A percentile compares a stretch with the other conserved stretches of the same genome.
Evolutionary conservation across 371 early-diverging fungal species (phyloP).

Genomic region (Globomyces sp.): DNA sequence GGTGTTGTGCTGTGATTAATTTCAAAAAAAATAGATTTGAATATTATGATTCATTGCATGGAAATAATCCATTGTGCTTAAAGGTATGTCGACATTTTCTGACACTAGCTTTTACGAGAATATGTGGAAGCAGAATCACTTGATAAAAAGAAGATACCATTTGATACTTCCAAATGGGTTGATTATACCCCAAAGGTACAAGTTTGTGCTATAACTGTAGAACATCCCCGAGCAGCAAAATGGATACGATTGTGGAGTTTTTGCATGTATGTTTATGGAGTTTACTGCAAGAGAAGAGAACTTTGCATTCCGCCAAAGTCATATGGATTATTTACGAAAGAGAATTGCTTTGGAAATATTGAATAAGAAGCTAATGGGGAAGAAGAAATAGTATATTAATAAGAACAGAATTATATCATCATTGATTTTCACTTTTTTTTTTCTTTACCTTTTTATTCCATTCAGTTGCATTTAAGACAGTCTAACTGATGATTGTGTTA

Average conservation of each 20-base stretch:
- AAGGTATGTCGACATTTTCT: constrained; percentile 28
- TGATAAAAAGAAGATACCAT: constrained; percentile 64
- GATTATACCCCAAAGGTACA: constrained; percentile 59
- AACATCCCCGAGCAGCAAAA: constrained; percentile 84
- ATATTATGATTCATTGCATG: constrained; percentile 86
- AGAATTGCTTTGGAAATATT: constrained; percentile 76
- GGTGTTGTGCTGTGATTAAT: constrained; percentile 82
- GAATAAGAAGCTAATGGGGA: constrained; percentile 26
- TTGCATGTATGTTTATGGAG: constrained; percentile 89
- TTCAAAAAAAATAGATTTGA: constrained; percentile 64
- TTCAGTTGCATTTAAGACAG: too few relatives aligned
- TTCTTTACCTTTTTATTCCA: too few relatives aligned
- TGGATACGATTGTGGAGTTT: constrained; percentile 97
- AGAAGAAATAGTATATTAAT: too few relatives aligned
- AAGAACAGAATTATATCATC: too few relatives aligned
- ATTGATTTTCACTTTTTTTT: too few relatives aligned
- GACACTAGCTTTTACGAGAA: constrained; percentile 49
- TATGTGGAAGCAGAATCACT: constrained; percentile 73
- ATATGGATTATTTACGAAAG: constrained; percentile 70
- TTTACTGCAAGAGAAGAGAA: constrained; percentile 53
- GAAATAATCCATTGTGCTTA: constrained; percentile 55
- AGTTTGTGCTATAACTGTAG: constrained; percentile 27
- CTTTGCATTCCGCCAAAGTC: constrained; percentile 72
- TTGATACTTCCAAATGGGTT: constrained; percentile 71
- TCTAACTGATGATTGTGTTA: too few relatives aligned